Evolutionary conservation across 106 monocot genomes (phyloP), one percentile per base, ranked within the genome.

Genomic region (Xerophyta viscosa): DNA sequence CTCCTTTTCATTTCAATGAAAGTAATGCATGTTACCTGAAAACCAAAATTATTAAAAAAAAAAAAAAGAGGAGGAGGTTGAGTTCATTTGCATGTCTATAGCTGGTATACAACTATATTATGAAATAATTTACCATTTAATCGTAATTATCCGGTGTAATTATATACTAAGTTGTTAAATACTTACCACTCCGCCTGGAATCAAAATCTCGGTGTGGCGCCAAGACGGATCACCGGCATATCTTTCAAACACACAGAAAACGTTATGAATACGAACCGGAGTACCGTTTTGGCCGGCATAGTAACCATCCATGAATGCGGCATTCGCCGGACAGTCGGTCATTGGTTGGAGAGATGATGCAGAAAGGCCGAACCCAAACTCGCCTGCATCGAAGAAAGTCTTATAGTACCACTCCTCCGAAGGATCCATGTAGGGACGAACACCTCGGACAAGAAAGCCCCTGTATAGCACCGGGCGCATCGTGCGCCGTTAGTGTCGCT

Each of bases 341-440:
- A 92, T 72, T 51, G 79, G 86, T 2, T 79, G 82, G 6, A 92
- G 68, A 29, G 92, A 70, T 83, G 79, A 83, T 42, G 92, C 58
- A 50, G 74, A 70, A 39, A 87, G 53, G 19, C 92, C 92, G 55
- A 92, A 87, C 29, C 92, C 92, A 60, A 87, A 92, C 61, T 92
- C 92, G 7, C 92, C 92, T 2, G 86, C 82, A 54, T 92, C 92
- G 86, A 92, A 74, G 52, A 87, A 92, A 25, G 92, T 83, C 65
- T 92, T 92, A 66, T 87, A 92, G 61, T 92, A 92, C 92, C 92
- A 92, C 0, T 71, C 87, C 6, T 92, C 82, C 0, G 82, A 76
- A 8, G 92, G 86, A 48, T 92, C 92, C 92, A 92, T 92, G 67
- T 92, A 92, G 20, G 92, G 92, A 92, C 92, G 50, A 92, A 92